Percentiles rank a stretch among this genome's conserved stretches.
These are phyloP conservation scores for Phytophthora cactorum DNA, from an alignment of 352 stramenopile genomes.

Conservation along the genomic window DNA sequence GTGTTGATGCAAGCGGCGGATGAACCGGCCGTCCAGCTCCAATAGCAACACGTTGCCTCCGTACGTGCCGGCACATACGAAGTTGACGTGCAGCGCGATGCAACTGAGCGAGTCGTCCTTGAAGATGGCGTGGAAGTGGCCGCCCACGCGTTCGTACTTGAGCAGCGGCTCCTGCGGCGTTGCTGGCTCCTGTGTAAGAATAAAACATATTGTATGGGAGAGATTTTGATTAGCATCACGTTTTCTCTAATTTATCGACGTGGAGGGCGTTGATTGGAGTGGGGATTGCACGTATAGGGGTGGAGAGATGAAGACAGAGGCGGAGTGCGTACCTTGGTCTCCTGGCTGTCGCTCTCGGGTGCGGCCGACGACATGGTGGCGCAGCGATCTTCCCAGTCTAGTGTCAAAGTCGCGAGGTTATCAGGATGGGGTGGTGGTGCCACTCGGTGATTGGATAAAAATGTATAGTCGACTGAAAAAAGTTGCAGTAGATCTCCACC, in stretches of 20 bases:
- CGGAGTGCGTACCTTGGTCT: constrained; percentile 18
- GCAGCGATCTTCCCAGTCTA: constrained; percentile 10
- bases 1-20: constrained; percentile 84
- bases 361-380: constrained; percentile 8
- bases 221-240: constrained; percentile 14
- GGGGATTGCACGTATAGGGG: background rate
- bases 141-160: constrained; percentile 88
- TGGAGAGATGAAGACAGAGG: background rate
- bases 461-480: no score
- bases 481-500: background rate
- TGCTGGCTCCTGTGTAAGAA: constrained; percentile 14
- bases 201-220: constrained; percentile 2
- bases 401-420: background rate
- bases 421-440: background rate
- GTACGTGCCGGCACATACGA: constrained; percentile 79
- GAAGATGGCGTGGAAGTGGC: constrained; percentile 87
- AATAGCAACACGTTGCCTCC: constrained; percentile 82
- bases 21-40: constrained; percentile 78
- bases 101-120: constrained; percentile 88
- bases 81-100: constrained; percentile 84
- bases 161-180: constrained; percentile 66
- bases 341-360: constrained; percentile 23
- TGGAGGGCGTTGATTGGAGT: background rate
- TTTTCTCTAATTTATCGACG: constrained; percentile 12
- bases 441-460: background rate